Evolutionary conservation across 176 grass and related monocot genomes (phyloP).

Genomic region (Ananas comosus): DNA sequence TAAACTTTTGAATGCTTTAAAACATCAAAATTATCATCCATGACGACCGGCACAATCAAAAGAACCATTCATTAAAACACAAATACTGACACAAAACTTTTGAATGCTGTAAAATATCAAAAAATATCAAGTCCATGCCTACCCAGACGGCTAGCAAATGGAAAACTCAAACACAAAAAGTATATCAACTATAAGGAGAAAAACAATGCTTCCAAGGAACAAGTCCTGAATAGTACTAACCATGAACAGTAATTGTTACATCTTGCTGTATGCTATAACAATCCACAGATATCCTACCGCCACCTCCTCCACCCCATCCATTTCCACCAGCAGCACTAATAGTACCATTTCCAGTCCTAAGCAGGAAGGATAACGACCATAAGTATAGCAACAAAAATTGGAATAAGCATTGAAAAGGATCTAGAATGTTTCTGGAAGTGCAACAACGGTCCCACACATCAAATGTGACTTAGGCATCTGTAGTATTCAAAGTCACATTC

Average conservation of each 20-base stretch:
- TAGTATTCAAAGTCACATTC: background rate
- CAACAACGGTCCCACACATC: too few relatives aligned
- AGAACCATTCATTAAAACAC: too few relatives aligned
- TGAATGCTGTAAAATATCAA: background rate
- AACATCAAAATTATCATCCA: too few relatives aligned
- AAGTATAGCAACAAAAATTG: conserved; percentile 2
- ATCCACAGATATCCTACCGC: conserved; percentile 80
- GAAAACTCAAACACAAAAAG: too few relatives aligned
- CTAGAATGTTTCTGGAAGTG: too few relatives aligned
- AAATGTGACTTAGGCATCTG: background rate
- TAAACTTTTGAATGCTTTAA: too few relatives aligned
- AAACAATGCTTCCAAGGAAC: conserved; percentile 1
- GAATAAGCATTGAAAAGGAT: background rate
- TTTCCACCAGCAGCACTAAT: conserved; percentile 87
- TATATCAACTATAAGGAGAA: background rate
- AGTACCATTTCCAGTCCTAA: conserved; percentile 86
- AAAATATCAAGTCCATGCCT: background rate
- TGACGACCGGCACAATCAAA: too few relatives aligned
- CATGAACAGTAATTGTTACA: conserved; percentile 73
- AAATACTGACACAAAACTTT: too few relatives aligned
- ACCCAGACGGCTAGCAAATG: background rate
- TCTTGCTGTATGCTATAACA: conserved; percentile 96
- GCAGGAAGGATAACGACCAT: conserved; percentile 20
- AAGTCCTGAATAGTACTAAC: conserved; percentile 47
- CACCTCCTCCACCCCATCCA: conserved; percentile 93